Evolutionary conservation across 805 yeast species (phyloP), one percentile per base, ranked within the genome.

Genomic region (Lipomyces sp.): DNA sequence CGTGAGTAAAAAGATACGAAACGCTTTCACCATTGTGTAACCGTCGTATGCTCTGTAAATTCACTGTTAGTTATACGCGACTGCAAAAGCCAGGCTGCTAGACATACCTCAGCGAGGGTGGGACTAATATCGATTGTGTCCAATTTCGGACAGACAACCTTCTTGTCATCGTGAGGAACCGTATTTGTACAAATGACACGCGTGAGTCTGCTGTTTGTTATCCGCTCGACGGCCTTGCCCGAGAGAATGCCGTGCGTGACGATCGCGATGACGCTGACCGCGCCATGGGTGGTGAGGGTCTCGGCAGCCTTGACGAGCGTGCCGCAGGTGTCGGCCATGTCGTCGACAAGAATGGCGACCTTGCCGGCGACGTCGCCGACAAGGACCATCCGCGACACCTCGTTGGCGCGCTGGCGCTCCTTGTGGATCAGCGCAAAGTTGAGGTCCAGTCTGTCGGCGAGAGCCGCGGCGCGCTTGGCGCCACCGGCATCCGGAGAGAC

Each of bases 401-500:
- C 98, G 66, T 91, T 91, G 43, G 98, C 97, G 64, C 84, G 81
- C 43, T 87, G 91, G 65, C 98, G 81, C 73, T 91, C 98, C 68
- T 91, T 91, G 72, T 91, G 98, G 63, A 91, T 93, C 66, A 91
- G 79, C 0, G 98, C 98, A 71, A 91, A 91, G 67, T 85, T 88
- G 61, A 91, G 77, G 63, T 93, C 98, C 59, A 93, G 74, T 62
- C 85, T 81, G 64, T 91, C 98, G 13, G 98, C 98, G 45, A 91
- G 73, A 4, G 90, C 82, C 1, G 98, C 98, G 24, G 90, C 98
- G 21, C 98, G 79, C 70, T 91, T 91, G 47, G 98, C 98, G 53
- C 98, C 98, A 62, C 98, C 98, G 2, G 98, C 98, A 72, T 91
- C 98, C 2, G 98, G 98, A 3, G 96, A 88, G 11, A 91, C 95